A percentile compares a stretch with the other conserved stretches of the same genome.
phyloP scores from a whole-genome alignment of 768 basidiomycete species.

The Sporobolomyces roseus region DNA sequence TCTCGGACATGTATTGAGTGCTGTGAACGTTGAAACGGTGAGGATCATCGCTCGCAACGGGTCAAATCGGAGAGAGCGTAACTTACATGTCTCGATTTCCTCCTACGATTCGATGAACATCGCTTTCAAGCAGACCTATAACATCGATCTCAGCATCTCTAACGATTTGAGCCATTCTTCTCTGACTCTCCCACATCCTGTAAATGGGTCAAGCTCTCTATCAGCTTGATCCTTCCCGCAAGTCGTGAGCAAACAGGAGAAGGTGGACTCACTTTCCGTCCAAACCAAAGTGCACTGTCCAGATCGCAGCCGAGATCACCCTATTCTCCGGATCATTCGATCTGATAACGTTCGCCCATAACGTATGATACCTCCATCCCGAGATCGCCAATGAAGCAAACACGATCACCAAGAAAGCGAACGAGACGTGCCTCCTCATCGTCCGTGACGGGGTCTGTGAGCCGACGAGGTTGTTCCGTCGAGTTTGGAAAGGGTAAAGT shows the following conservation, averaged over 20 bases:
- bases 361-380: neutral
- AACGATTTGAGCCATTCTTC: conserved; percentile 60
- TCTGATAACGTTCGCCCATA: neutral
- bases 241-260: too few species aligned
- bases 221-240: too few species aligned
- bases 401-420: conserved; percentile 5
- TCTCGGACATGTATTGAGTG: conserved; percentile 69
- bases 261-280: too few species aligned
- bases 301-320: conserved; percentile 76
- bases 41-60: neutral
- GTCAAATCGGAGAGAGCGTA: neutral
- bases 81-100: conserved; percentile 78
- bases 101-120: conserved; percentile 69
- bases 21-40: conserved; percentile 49
- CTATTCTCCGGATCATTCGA: conserved; percentile 50
- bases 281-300: conserved; percentile 87
- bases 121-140: conserved; percentile 71
- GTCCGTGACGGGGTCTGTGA: neutral
- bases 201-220: too few species aligned
- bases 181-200: conserved; percentile 62
- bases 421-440: neutral
- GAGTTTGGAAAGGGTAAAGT: conserved; percentile 2
- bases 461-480: neutral
- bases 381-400: neutral
- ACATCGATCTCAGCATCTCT: conserved; percentile 82